A percentile compares a stretch with the other conserved stretches of the same genome.
Evolutionary conservation across 2,329 filamentous ascomycete genomes (phyloP).

Genomic region (Emmonsiellopsis sp.): DNA sequence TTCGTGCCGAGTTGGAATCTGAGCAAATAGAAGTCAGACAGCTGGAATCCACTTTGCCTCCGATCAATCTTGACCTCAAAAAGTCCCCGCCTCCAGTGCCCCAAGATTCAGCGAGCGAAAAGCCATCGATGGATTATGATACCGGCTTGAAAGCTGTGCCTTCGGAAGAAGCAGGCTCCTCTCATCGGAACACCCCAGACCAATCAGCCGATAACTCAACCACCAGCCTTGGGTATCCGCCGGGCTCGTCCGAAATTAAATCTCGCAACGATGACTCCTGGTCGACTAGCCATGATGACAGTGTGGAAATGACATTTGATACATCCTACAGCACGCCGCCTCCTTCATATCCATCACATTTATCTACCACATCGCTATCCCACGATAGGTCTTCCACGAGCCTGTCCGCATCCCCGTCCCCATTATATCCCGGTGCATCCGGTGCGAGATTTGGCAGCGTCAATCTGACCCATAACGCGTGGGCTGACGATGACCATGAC

Average conservation of each 20-base stretch:
- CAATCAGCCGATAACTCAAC: not conserved
- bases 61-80: slow-evolving; percentile 67
- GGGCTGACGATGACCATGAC: slow-evolving; percentile 61
- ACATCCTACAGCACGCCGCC: slow-evolving; percentile 43
- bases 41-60: slow-evolving; percentile 77
- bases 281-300: slow-evolving; percentile 17
- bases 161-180: not conserved
- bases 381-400: not conserved
- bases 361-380: not conserved
- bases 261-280: not conserved
- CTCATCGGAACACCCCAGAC: not conserved
- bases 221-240: not conserved
- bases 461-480: slow-evolving; percentile 45
- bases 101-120: slow-evolving; percentile 2
- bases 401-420: slow-evolving; percentile 11
- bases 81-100: slow-evolving; percentile 13
- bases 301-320: slow-evolving; percentile 63
- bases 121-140: not conserved
- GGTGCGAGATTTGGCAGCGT: slow-evolving; percentile 3
- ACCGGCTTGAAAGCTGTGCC: not conserved
- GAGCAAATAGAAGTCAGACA: slow-evolving; percentile 66
- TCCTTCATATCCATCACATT: not conserved
- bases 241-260: not conserved
- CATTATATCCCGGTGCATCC: slow-evolving; percentile 47
- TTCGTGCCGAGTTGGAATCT: slow-evolving; percentile 70